phyloP scores from a whole-genome alignment of 1,284 basidiomycete genomes.

The Filobasidium uniguttulatum region DNA sequence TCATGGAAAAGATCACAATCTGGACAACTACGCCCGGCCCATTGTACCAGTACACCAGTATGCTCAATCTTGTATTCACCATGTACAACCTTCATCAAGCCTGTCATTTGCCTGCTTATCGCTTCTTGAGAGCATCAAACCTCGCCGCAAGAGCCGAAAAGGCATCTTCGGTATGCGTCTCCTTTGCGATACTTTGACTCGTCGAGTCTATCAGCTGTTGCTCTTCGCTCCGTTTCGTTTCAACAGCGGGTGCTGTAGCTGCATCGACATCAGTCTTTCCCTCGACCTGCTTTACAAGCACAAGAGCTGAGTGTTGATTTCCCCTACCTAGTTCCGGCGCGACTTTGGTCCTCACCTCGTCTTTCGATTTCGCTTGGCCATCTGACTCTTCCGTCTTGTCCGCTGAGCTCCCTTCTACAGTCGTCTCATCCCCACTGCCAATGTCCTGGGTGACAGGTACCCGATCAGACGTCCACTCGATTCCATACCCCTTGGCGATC shows the following conservation, averaged over 20 bases:
- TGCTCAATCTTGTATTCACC: neutral
- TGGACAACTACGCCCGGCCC: neutral
- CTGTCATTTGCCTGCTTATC: slow-evolving; percentile 36
- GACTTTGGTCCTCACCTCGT: neutral
- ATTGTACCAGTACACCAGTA: neutral
- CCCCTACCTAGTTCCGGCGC: neutral
- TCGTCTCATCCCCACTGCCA: slow-evolving; percentile 28
- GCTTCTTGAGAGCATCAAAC: slow-evolving; percentile 67
- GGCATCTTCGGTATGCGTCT: slow-evolving; percentile 45
- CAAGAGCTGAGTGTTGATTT: neutral
- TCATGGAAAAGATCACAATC: neutral
- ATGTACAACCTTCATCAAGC: neutral
- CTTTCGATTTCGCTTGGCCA: neutral
- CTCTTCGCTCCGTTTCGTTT: neutral
- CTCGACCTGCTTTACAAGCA: neutral
- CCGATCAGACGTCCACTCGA: slow-evolving; percentile 45
- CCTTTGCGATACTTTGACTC: neutral
- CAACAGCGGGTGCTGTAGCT: neutral
- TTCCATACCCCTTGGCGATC: slow-evolving; percentile 72
- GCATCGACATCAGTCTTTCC: neutral
- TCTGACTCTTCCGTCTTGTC: neutral
- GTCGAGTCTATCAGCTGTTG: slow-evolving; percentile 3
- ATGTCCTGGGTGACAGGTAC: slow-evolving; percentile 8
- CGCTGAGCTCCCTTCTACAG: slow-evolving; percentile 7
- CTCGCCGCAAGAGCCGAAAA: slow-evolving; percentile 56